Percentiles rank a stretch among this genome's conserved stretches.
Conservation (phyloP, 768 basidiomycete genomes). For the Russula vinacea region DNA sequence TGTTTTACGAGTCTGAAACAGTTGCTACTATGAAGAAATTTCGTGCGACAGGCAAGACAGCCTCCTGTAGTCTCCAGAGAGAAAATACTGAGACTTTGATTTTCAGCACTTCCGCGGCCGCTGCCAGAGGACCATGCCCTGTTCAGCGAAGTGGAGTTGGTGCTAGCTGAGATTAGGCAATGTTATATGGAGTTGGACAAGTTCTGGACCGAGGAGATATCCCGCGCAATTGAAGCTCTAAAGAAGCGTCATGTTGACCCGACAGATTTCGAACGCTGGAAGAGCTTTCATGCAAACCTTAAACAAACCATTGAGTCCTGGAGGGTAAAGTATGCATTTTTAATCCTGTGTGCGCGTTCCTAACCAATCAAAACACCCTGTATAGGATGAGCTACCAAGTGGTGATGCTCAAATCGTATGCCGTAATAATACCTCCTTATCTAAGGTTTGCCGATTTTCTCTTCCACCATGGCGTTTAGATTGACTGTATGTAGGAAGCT, state of each 20-base stretch:
- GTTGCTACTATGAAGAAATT: neutral
- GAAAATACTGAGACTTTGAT: neutral
- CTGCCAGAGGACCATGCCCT: slow-evolving; percentile 1
- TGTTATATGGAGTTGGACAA: slow-evolving; percentile 4
- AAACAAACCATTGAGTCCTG: neutral
- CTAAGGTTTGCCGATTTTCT: neutral
- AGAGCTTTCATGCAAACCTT: neutral
- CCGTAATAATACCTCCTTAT: too few relatives aligned
- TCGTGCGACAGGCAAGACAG: neutral
- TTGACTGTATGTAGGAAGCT: neutral
- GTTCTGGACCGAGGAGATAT: slow-evolving; percentile 3
- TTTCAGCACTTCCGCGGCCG: neutral
- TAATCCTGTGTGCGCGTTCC: neutral
- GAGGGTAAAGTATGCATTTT: neutral
- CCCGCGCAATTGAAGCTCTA: neutral
- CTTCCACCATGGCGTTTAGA: neutral
- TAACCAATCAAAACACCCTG: too few relatives aligned
- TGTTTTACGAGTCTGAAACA: neutral
- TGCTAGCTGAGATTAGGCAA: neutral
- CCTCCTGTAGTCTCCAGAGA: neutral
- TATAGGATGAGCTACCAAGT: neutral
- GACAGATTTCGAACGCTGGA: slow-evolving; percentile 1
- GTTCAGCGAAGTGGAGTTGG: neutral
- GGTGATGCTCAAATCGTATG: neutral
- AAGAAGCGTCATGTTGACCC: neutral